phyloP scores from a whole-genome alignment of 2,329 filamentous ascomycete genomes.

The Calonectria hongkongensis region DNA sequence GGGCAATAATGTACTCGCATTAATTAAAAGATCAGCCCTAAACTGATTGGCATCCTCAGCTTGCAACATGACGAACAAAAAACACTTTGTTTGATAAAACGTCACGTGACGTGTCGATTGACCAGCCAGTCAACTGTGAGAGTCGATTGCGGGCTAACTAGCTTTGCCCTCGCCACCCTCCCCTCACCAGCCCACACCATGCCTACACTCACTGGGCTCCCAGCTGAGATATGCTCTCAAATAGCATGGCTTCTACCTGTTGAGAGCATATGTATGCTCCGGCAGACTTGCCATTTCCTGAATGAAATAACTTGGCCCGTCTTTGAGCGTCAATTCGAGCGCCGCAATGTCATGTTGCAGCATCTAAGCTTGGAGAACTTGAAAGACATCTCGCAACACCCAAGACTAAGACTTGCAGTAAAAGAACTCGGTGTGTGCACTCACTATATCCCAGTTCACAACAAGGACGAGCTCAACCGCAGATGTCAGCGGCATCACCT shows the following conservation, averaged over 20 bases:
- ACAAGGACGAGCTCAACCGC: too few species aligned
- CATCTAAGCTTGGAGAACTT: background rate
- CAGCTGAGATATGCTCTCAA: background rate
- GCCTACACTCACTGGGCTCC: background rate
- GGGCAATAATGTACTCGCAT: too few species aligned
- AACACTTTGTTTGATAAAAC: too few species aligned
- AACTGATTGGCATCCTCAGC: too few species aligned
- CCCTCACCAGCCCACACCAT: conserved; percentile 5
- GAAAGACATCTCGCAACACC: background rate
- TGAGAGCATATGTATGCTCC: background rate
- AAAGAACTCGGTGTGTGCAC: background rate
- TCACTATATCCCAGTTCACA: background rate
- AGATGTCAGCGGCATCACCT: background rate
- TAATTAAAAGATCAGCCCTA: too few species aligned
- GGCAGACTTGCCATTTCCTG: background rate
- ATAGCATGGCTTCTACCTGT: background rate
- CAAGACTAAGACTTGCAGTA: background rate
- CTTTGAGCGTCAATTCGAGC: background rate
- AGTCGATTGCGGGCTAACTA: background rate
- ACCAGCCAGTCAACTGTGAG: background rate
- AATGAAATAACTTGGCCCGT: conserved; percentile 11
- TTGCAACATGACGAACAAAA: too few species aligned
- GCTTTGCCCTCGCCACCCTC: background rate
- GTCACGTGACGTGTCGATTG: conserved; percentile 6
- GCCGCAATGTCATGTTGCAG: conserved; percentile 9